Conservation (phyloP, 257 asterid species). For the Solanum chiquidenum region DNA sequence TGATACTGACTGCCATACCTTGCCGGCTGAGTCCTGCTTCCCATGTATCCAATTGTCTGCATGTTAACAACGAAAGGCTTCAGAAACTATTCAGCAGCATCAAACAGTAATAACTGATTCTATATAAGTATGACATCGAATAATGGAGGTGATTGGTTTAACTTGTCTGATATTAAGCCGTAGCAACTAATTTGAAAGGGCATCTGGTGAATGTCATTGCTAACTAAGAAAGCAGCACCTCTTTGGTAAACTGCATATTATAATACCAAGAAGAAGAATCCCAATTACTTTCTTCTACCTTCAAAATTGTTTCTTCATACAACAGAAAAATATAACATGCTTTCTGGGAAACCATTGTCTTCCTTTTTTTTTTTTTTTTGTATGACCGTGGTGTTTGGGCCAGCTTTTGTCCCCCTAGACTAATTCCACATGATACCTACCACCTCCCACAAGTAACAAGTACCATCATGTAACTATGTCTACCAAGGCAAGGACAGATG, state of each 20-base stretch:
- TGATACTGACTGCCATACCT: conserved; percentile 54
- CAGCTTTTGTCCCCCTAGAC: neutral
- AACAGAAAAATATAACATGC: neutral
- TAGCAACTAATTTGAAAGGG: neutral
- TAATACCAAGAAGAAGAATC: neutral
- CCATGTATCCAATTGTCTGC: conserved; percentile 51
- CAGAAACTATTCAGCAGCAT: neutral
- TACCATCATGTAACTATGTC: neutral
- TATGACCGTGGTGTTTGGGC: neutral
- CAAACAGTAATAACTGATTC: neutral
- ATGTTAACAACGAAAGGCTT: conserved; percentile 1
- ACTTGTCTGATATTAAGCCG: neutral
- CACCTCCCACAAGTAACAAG: neutral
- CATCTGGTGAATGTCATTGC: neutral
- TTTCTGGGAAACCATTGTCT: neutral
- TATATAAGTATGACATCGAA: neutral
- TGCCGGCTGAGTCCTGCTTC: conserved; percentile 45
- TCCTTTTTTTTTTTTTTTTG: too few species aligned
- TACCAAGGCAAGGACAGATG: neutral
- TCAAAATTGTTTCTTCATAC: neutral
- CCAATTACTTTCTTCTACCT: neutral
- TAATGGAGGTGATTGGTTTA: neutral
- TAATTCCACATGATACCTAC: neutral
- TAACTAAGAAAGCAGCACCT: neutral
- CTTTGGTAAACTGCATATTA: neutral